Percentiles rank a stretch among this genome's conserved stretches.
phyloP scores from a whole-genome alignment of 306 rosid species.

The Sechiopsis laciniata region DNA sequence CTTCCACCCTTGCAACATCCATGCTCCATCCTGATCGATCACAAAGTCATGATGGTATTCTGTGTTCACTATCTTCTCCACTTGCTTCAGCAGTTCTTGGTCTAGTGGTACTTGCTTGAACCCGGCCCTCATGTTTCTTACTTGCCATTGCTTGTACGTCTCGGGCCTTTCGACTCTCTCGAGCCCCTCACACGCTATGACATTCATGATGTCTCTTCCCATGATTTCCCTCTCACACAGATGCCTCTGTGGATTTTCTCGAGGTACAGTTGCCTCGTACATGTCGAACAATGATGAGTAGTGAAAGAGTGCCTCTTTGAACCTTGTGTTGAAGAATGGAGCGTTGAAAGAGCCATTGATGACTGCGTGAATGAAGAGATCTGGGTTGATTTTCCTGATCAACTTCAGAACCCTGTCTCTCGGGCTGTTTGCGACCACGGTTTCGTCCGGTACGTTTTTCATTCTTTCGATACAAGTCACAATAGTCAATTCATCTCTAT shows the following conservation, averaged over 20 bases:
- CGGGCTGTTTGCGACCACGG: slow-evolving; percentile 28
- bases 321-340: slow-evolving; percentile 66
- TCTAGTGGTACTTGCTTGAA: slow-evolving; percentile 50
- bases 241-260: slow-evolving; percentile 47
- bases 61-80: slow-evolving; percentile 36
- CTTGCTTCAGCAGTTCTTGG: slow-evolving; percentile 36
- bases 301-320: slow-evolving; percentile 63
- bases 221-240: slow-evolving; percentile 46
- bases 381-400: slow-evolving; percentile 61
- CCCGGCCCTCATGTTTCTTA: slow-evolving; percentile 63
- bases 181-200: slow-evolving; percentile 71
- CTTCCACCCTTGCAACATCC: slow-evolving; percentile 84
- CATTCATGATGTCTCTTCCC: slow-evolving; percentile 68
- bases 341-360: slow-evolving; percentile 61
- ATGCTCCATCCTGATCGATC: slow-evolving; percentile 56
- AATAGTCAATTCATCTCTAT: slow-evolving; percentile 19
- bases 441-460: slow-evolving; percentile 21
- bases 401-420: slow-evolving; percentile 58
- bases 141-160: slow-evolving; percentile 81
- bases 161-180: slow-evolving; percentile 60
- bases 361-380: slow-evolving; percentile 60
- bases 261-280: slow-evolving; percentile 52
- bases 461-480: slow-evolving; percentile 19
- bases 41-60: slow-evolving; percentile 66
- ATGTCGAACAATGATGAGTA: slow-evolving; percentile 69